Conservation (phyloP, 2,329 filamentous ascomycete species). For the Diaporthe helianthi region DNA sequence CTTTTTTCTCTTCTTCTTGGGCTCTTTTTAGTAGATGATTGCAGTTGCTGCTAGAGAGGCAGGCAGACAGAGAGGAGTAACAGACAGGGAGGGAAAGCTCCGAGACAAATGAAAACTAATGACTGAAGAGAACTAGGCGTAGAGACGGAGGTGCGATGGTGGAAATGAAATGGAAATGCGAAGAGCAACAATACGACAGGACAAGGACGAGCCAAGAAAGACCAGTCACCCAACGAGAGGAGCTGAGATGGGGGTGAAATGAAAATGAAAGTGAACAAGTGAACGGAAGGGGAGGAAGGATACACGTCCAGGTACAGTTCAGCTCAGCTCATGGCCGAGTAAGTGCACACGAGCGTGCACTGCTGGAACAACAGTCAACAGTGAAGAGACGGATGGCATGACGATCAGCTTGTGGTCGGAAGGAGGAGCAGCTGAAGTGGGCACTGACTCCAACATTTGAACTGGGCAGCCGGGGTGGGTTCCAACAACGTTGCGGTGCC, state of each 20-base stretch:
- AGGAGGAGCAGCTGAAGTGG: slow-evolving; percentile 11
- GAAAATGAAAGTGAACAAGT: slow-evolving; percentile 25
- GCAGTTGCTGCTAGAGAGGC: neutral
- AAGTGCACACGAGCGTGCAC: slow-evolving; percentile 4
- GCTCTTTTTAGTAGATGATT: neutral
- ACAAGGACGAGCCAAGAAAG: too few species aligned
- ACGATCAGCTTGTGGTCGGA: slow-evolving; percentile 13
- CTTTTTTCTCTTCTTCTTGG: neutral
- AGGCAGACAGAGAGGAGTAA: neutral
- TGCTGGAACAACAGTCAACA: slow-evolving; percentile 1
- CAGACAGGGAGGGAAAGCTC: neutral
- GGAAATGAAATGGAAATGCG: neutral
- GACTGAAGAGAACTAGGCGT: neutral
- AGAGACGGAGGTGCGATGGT: neutral
- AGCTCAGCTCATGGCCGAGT: slow-evolving; percentile 20
- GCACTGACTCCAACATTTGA: neutral
- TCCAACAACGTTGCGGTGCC: neutral
- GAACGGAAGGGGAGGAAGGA: slow-evolving; percentile 29
- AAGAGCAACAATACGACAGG: neutral
- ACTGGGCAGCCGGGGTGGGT: neutral
- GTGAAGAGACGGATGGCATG: slow-evolving; percentile 1
- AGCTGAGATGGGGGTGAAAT: neutral
- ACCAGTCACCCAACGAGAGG: neutral
- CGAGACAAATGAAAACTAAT: slow-evolving; percentile 20
- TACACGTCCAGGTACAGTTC: slow-evolving; percentile 1